Percentiles rank a stretch among this genome's conserved stretches.
Conservation (phyloP, 345 rosid species). For the Hypericum androsaemum region DNA sequence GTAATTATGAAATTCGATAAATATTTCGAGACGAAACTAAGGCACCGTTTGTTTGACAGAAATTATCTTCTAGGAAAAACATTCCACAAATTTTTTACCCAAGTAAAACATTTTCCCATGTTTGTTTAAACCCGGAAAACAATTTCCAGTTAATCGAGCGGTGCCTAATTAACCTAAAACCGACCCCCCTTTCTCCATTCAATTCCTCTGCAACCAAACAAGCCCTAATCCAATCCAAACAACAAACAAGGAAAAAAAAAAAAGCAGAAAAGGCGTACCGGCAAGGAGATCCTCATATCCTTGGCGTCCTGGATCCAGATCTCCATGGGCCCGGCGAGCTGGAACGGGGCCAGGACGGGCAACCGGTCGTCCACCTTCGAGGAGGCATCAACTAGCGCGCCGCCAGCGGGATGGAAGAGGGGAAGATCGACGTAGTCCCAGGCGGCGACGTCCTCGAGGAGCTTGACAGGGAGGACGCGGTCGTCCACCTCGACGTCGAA, state of each 20-base stretch:
- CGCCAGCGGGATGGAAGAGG: conserved; percentile 30
- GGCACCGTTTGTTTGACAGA: too few relatives aligned
- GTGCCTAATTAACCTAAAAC: too few relatives aligned
- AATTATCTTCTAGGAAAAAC: too few relatives aligned
- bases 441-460: conserved; percentile 77
- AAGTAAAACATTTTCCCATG: too few relatives aligned
- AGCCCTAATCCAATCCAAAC: too few relatives aligned
- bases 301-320: conserved; percentile 92
- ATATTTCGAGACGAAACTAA: too few relatives aligned
- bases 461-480: conserved; percentile 63
- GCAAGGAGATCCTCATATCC: conserved; percentile 72
- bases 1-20: too few relatives aligned
- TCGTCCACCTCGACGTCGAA: conserved; percentile 65
- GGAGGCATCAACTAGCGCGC: conserved; percentile 35
- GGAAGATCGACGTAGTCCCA: conserved; percentile 93
- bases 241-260: neutral
- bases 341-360: conserved; percentile 83
- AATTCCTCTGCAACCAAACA: too few relatives aligned
- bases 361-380: conserved; percentile 23
- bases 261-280: conserved; percentile 29
- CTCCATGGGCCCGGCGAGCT: conserved; percentile 95
- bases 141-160: too few relatives aligned
- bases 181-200: too few relatives aligned
- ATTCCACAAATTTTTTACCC: too few relatives aligned
- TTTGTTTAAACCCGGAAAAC: too few relatives aligned